Conservation (phyloP, 805 yeast species). For the Nakazawaea ernobii region DNA sequence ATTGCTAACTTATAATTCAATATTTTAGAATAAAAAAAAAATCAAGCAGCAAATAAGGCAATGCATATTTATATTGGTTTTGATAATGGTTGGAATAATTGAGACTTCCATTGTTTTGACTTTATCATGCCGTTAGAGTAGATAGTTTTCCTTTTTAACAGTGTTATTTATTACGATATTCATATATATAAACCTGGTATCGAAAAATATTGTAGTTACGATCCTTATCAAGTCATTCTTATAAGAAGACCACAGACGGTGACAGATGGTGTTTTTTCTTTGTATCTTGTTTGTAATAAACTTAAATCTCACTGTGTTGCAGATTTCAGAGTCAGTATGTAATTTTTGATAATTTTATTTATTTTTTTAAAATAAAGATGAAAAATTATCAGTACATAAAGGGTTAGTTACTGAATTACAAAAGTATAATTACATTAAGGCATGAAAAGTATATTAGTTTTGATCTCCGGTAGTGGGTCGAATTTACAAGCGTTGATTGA, state of each 20-base stretch:
- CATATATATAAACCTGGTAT: background rate
- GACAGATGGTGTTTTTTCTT: no score
- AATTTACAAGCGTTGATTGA: constrained; percentile 93
- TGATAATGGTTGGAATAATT: no score
- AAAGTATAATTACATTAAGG: background rate
- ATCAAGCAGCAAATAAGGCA: background rate
- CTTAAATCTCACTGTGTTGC: background rate
- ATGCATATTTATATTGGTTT: background rate
- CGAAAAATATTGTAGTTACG: no score
- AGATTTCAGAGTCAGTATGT: background rate
- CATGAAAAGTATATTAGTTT: constrained; percentile 47
- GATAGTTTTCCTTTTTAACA: background rate
- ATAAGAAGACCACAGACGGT: no score
- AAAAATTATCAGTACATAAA: background rate
- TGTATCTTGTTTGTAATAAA: background rate
- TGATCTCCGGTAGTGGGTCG: constrained; percentile 95
- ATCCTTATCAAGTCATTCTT: no score
- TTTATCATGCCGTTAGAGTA: background rate
- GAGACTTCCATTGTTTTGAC: no score
- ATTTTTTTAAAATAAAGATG: background rate
- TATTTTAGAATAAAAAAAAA: background rate
- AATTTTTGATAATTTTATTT: background rate
- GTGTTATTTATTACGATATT: background rate
- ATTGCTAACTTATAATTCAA: constrained; percentile 58
- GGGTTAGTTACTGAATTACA: background rate